These are phyloP conservation scores for Russula brevipes DNA, from an alignment of 768 basidiomycete species.

Conservation along the genomic window DNA sequence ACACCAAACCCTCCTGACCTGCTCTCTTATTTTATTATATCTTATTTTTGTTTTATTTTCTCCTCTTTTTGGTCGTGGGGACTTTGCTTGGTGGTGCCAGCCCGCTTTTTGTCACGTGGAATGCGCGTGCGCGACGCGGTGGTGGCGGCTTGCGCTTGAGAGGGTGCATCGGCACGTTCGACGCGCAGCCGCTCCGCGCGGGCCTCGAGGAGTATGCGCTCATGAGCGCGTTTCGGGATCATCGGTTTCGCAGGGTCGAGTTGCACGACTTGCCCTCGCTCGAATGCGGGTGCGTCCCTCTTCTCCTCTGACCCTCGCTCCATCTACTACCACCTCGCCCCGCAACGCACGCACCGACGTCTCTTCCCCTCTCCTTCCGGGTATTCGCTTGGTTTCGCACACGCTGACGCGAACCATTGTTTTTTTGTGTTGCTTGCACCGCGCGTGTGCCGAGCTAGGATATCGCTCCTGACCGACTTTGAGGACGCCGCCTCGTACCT, in stretches of 20 bases:
- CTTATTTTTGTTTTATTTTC: neutral
- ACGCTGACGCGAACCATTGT: neutral
- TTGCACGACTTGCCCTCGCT: conserved; percentile 69
- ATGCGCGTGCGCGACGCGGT: conserved; percentile 51
- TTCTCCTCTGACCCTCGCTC: neutral
- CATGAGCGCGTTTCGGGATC: conserved; percentile 85
- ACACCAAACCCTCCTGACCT: too few relatives aligned
- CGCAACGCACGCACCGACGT: neutral
- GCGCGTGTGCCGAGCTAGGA: conserved; percentile 39
- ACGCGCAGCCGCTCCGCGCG: conserved; percentile 61
- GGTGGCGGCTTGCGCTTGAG: conserved; percentile 59
- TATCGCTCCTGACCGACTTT: conserved; percentile 92
- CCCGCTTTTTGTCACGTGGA: conserved; percentile 97
- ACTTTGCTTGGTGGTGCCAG: conserved; percentile 35
- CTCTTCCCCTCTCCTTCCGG: conserved; percentile 1
- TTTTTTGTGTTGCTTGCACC: conserved; percentile 1
- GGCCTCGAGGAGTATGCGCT: conserved; percentile 89
- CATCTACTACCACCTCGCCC: too few relatives aligned
- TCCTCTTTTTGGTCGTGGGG: too few relatives aligned
- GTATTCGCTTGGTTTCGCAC: neutral
- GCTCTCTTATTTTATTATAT: neutral
- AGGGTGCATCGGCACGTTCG: conserved; percentile 95
- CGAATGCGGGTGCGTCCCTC: conserved; percentile 73
- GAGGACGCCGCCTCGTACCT: conserved; percentile 79
- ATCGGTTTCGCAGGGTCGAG: conserved; percentile 77